Conservation (phyloP, 768 basidiomycete genomes). For the Lactarius sanguifluus region DNA sequence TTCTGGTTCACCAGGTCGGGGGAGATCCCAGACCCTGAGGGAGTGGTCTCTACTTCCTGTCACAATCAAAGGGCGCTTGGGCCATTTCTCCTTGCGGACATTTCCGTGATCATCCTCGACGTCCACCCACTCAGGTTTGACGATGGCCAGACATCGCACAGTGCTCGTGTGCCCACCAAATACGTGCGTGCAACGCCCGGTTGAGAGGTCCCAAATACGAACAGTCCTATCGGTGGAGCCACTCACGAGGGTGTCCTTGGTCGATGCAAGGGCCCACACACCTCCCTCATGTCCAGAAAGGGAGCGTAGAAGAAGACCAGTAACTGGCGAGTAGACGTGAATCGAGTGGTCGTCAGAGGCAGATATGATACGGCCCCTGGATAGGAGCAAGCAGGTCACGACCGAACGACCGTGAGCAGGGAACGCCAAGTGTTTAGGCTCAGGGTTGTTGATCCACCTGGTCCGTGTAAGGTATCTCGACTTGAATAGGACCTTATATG, state of each 20-base stretch:
- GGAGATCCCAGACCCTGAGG: conserved; percentile 65
- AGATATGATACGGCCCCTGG: conserved; percentile 91
- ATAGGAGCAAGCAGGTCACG: conserved; percentile 95
- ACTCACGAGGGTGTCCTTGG: conserved; percentile 83
- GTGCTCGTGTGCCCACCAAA: conserved; percentile 97
- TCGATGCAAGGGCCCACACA: conserved; percentile 94
- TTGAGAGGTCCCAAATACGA: conserved; percentile 83
- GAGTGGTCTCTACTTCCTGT: conserved; percentile 71
- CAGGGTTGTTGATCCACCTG: conserved; percentile 73
- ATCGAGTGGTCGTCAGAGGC: conserved; percentile 98
- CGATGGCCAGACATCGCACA: conserved; percentile 92
- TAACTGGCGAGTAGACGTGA: conserved; percentile 87
- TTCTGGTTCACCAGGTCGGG: conserved; percentile 69
- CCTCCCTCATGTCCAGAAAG: conserved; percentile 93
- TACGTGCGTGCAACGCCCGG: conserved; percentile 82
- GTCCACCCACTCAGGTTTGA: conserved; percentile 87
- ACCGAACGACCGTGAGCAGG: conserved; percentile 86
- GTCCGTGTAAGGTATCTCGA: conserved; percentile 78
- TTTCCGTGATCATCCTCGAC: conserved; percentile 63
- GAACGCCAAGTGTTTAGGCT: conserved; percentile 78
- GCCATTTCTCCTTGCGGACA: conserved; percentile 67
- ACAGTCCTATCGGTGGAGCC: conserved; percentile 94
- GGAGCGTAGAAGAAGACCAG: conserved; percentile 69
- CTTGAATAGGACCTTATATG: conserved; percentile 92
- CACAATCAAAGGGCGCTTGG: conserved; percentile 68